Evolutionary conservation across 2,329 filamentous ascomycete genomes (phyloP).

Genomic region (Stachybotrys chartarum): DNA sequence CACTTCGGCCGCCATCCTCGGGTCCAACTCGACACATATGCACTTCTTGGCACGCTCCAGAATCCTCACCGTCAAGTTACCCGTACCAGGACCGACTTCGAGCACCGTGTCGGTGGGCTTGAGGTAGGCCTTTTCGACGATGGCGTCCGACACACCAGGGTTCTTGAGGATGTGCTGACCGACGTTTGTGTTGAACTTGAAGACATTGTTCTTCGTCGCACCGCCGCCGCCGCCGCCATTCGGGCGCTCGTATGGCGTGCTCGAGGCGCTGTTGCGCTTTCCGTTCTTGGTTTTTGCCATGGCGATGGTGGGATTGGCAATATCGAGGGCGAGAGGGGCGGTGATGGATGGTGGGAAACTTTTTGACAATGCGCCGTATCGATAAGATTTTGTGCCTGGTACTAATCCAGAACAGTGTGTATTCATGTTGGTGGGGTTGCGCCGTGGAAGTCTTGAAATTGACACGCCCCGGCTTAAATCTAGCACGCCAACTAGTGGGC

Average conservation of each 20-base stretch:
- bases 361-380: neutral
- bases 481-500: no score
- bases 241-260: constrained; percentile 34
- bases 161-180: constrained; percentile 91
- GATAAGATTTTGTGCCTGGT: neutral
- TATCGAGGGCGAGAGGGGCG: neutral
- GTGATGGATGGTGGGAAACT: neutral
- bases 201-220: constrained; percentile 67
- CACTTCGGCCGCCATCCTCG: constrained; percentile 91
- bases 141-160: constrained; percentile 73
- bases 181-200: constrained; percentile 92
- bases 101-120: constrained; percentile 88
- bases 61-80: constrained; percentile 84
- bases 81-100: constrained; percentile 86
- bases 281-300: constrained; percentile 49
- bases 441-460: no score
- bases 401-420: neutral
- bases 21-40: constrained; percentile 87
- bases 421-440: no score
- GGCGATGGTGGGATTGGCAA: constrained; percentile 5
- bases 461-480: no score
- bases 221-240: constrained; percentile 10
- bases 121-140: constrained; percentile 66
- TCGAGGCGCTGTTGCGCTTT: constrained; percentile 44
- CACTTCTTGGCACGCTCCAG: constrained; percentile 76